Evolutionary conservation across 106 monocot species (phyloP), one percentile per base, ranked within the genome.

Genomic region (Dioscorea dumetorum): DNA sequence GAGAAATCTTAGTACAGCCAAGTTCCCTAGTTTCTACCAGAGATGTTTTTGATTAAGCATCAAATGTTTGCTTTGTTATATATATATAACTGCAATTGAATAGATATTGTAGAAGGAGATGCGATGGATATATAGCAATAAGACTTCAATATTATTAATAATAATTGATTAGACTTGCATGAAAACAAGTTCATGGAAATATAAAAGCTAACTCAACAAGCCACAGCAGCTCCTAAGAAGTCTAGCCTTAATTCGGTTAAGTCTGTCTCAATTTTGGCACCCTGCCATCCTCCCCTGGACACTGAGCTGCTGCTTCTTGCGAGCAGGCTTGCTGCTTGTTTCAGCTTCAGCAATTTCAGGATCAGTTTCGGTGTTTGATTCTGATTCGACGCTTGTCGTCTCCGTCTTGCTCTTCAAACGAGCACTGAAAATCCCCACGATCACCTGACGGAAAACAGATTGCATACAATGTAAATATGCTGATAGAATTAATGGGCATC

Each of bases 381-480:
- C 66, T 18, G 34, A 72, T 19, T 51, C 54, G 48, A 15, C 56
- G 67, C 71, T 74, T 14, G 34, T 34, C 7, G 34, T 34, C 34
- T n/a, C n/a, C 2, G 31, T 21, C 63, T 83, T 87, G 67, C 41
- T 78, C 78, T 83, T 87, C 17, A 71, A 51, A 17, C 74, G 74
- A 63, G 68, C 74, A 8, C 76, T 19, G 49, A 87, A 87, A 67
- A 83, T 83, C 4, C 87, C 87, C 11, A 87, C 60, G 20, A 87
- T 72, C 24, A 87, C 82, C 87, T 87, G 83, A 60, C 67, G 24
- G 6, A 22, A 12, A 22, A 12, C 54, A 54, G 22, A 12, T 23
- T 60, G 4, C 4, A n/a, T 18, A 22, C 12, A 9, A 22, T 10
- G 21, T n/a, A 59, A 59, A 14, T 59, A 18, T 19, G 17, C 17